Evolutionary conservation across 1,284 basidiomycete species (phyloP).

Genomic region (Phylloboletellus chloephorus): DNA sequence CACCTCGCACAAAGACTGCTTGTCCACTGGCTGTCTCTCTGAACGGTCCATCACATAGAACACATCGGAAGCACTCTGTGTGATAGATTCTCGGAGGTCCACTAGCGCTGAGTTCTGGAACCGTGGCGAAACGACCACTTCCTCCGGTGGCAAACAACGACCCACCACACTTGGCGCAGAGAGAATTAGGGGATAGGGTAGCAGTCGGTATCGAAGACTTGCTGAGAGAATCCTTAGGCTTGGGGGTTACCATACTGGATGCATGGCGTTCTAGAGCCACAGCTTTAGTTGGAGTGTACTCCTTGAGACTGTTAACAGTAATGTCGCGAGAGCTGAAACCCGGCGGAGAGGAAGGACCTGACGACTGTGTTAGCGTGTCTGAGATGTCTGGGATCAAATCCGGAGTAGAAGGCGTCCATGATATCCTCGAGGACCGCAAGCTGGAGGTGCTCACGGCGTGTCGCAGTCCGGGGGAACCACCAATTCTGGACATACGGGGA

Average conservation of each 20-base stretch:
- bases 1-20: constrained; percentile 60
- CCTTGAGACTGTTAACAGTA: constrained; percentile 11
- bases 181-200: constrained; percentile 26
- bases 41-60: constrained; percentile 57
- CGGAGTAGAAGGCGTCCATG: constrained; percentile 46
- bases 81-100: constrained; percentile 57
- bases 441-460: constrained; percentile 29
- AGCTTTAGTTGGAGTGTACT: constrained; percentile 5
- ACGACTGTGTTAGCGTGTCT: constrained; percentile 52
- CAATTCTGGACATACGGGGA: constrained; percentile 25
- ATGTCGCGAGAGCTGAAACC: constrained; percentile 31
- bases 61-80: constrained; percentile 66
- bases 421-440: constrained; percentile 25
- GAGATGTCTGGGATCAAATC: constrained; percentile 59
- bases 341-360: constrained; percentile 51
- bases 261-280: constrained; percentile 8
- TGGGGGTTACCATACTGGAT: constrained; percentile 22
- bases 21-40: constrained; percentile 55
- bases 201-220: constrained; percentile 23
- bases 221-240: constrained; percentile 19
- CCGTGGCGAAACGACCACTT: constrained; percentile 59
- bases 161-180: constrained; percentile 55
- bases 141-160: constrained; percentile 52
- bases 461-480: constrained; percentile 27
- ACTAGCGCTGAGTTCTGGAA: constrained; percentile 49